Evolutionary conservation across 1,284 basidiomycete genomes (phyloP).

Genomic region (Fomitopsis pinicola): DNA sequence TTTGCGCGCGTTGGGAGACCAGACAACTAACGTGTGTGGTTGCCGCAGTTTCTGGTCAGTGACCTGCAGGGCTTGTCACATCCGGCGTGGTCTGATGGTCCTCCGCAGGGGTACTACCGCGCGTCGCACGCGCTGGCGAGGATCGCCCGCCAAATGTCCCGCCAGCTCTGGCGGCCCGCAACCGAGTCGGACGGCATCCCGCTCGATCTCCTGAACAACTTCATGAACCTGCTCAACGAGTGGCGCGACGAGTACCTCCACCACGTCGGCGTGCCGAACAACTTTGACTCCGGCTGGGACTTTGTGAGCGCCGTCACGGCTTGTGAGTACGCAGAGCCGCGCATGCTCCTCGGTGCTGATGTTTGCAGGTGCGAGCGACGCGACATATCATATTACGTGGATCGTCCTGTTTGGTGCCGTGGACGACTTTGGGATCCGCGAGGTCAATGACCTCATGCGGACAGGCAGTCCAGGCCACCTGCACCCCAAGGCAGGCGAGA

Average conservation of each 20-base stretch:
- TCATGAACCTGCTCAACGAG: slow-evolving; percentile 57
- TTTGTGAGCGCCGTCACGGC: slow-evolving; percentile 79
- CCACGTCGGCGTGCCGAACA: slow-evolving; percentile 79
- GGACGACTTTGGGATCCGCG: slow-evolving; percentile 80
- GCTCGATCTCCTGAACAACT: slow-evolving; percentile 51
- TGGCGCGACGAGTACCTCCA: slow-evolving; percentile 79
- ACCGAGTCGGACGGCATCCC: slow-evolving; percentile 76
- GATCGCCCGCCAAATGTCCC: slow-evolving; percentile 74
- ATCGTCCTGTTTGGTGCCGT: slow-evolving; percentile 73
- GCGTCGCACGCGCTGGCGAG: slow-evolving; percentile 79
- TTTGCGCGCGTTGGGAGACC: neutral
- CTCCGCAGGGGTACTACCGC: slow-evolving; percentile 65
- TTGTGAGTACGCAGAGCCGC: slow-evolving; percentile 39
- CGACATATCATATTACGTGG: slow-evolving; percentile 90
- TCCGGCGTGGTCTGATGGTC: slow-evolving; percentile 8
- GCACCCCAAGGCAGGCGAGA: slow-evolving; percentile 40
- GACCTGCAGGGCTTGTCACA: slow-evolving; percentile 11
- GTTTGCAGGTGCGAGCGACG: slow-evolving; percentile 70
- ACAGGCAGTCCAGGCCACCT: slow-evolving; percentile 33
- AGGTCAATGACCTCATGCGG: slow-evolving; percentile 49
- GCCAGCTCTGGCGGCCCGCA: slow-evolving; percentile 73
- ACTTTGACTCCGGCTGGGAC: slow-evolving; percentile 84
- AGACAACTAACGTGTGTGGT: neutral
- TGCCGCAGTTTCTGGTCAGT: slow-evolving; percentile 35
- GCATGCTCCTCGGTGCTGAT: neutral